Conservation (phyloP, 1,284 basidiomycete species). For the Heterobasidion irregulare region DNA sequence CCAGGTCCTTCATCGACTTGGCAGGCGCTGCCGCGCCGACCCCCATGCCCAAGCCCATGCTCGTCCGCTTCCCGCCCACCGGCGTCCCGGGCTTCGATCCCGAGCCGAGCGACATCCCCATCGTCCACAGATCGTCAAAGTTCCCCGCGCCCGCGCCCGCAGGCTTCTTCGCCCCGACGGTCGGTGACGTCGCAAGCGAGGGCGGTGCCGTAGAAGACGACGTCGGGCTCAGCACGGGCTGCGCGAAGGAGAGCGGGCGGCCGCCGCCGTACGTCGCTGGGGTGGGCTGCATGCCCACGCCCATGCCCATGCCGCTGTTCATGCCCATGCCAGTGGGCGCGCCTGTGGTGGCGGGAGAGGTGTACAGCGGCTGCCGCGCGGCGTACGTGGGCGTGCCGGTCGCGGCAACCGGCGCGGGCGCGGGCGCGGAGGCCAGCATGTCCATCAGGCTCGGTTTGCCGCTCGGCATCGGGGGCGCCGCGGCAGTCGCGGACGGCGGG, state of each 20-base stretch:
- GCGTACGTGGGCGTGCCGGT: constrained; percentile 12
- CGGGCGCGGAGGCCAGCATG: constrained; percentile 27
- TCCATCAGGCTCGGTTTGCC: constrained; percentile 44
- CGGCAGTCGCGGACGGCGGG: constrained; percentile 29
- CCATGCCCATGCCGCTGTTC: background rate
- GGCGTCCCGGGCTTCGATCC: constrained; percentile 16
- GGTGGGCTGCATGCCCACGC: background rate
- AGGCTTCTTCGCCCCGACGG: constrained; percentile 22
- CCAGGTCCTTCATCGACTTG: constrained; percentile 83
- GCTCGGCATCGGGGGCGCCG: background rate
- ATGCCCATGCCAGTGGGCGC: constrained; percentile 1
- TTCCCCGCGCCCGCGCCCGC: constrained; percentile 26
- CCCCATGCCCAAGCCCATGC: too few relatives aligned
- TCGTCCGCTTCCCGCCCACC: constrained; percentile 8
- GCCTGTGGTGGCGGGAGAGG: background rate
- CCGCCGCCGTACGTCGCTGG: background rate
- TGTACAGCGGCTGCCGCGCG: constrained; percentile 6
- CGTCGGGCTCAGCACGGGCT: constrained; percentile 11
- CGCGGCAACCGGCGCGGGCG: constrained; percentile 8
- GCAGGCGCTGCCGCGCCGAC: constrained; percentile 14
- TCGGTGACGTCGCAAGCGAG: constrained; percentile 10
- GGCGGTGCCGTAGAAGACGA: constrained; percentile 14
- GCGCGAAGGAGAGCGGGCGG: constrained; percentile 5
- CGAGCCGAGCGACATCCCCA: constrained; percentile 57
- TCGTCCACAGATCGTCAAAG: constrained; percentile 88